Evolutionary conservation across 768 basidiomycete genomes (phyloP), one percentile per base, ranked within the genome.

Genomic region (Russula compacta): DNA sequence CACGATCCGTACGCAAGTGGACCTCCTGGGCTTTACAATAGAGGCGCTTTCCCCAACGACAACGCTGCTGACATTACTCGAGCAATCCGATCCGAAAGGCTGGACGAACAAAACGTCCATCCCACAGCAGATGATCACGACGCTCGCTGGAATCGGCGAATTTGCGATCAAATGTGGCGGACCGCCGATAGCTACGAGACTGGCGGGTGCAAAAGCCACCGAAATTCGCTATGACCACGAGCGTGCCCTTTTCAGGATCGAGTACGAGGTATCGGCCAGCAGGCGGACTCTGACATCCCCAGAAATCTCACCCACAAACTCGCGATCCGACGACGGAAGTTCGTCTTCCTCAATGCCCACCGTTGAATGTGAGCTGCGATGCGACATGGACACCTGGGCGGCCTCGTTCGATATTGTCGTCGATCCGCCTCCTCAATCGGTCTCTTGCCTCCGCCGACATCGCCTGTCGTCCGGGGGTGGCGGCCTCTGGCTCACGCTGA

Each of bases 1-100:
- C 66, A 81, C 88, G 53, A 95, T 97, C 63, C 87, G 95, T 7
- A 92, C 91, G 0, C 95, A 98, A 71, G 86, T 95, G n/a, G 94
- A 97, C 70, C 77, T 99, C n/a, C 94, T 93, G 74, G 97, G 95
- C 50, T 98, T 95, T 91, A 91, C 95, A 0, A 93, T 99, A 67
- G 95, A 98, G 73, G 82, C 89, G 0, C 77, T 99, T 9, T 98
- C 95, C 0, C 97, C 95, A 0, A 98, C 85, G 2, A 98, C 97
- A 2, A 97, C 95, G 0, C 83, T 90, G 11, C 83, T 99, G 63
- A 97, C 94, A 0, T 76, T 99, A 1, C 81, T 99, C 5, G 95
- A 98, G 69, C 97, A 98, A 72, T 94, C 92, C 11, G 95, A 99
- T 71, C 94, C 94, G 6, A 92, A 95, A 73, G 94, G 94, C 49